Conservation (phyloP, 306 rosid species). For the Betula pendula region DNA sequence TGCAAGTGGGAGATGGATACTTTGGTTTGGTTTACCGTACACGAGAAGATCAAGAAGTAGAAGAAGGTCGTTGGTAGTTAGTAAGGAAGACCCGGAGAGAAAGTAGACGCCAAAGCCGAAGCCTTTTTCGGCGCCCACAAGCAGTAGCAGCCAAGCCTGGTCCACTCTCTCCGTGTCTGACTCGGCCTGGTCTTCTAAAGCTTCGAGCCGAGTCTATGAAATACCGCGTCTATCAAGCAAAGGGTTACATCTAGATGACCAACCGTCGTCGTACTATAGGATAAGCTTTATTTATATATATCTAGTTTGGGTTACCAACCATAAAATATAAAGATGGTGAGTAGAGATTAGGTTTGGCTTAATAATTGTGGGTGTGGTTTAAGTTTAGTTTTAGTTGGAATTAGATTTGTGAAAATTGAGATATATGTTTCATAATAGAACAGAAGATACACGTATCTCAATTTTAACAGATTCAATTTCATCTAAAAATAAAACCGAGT, state of each 20-base stretch:
- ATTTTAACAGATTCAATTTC: too few species aligned
- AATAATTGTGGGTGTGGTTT: too few species aligned
- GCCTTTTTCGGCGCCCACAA: neutral
- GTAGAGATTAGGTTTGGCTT: neutral
- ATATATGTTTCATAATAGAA: too few species aligned
- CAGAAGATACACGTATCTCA: neutral
- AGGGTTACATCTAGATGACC: slow-evolving; percentile 14
- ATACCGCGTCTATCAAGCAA: neutral
- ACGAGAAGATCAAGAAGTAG: slow-evolving; percentile 12
- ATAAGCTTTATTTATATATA: neutral
- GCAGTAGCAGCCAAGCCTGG: slow-evolving; percentile 35
- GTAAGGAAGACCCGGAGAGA: slow-evolving; percentile 25
- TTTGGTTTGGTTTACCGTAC: slow-evolving; percentile 4
- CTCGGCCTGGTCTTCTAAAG: slow-evolving; percentile 8
- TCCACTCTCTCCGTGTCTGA: neutral
- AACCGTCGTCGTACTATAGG: neutral
- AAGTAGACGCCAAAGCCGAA: slow-evolving; percentile 8
- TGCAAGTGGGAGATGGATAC: neutral
- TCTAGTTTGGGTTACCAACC: neutral
- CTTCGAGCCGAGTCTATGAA: slow-evolving; percentile 16
- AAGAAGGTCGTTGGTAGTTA: slow-evolving; percentile 31
- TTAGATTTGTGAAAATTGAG: too few species aligned
- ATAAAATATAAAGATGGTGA: neutral
- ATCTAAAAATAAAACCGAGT: too few species aligned
- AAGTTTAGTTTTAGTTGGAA: too few species aligned